These are phyloP conservation scores for Raphidocelis subcapitata DNA, from an alignment of 139 green algal species.

Conservation along the genomic window DNA sequence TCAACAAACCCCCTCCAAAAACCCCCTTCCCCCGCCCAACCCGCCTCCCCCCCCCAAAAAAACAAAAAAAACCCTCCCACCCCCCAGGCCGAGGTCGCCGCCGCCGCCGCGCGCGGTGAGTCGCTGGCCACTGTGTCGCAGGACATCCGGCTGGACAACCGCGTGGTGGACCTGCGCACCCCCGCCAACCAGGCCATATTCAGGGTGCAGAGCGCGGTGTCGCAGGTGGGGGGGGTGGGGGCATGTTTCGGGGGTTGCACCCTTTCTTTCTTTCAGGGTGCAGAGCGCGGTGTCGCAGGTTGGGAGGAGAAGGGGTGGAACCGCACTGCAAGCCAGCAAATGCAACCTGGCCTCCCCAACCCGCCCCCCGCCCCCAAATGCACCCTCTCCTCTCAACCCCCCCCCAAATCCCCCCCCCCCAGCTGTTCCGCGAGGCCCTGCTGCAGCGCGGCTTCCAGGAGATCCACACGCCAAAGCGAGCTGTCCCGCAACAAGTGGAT, in stretches of 20 bases:
- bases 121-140: slow-evolving; percentile 77
- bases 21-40: no score
- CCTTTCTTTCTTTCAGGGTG: background rate
- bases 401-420: slow-evolving; percentile 15
- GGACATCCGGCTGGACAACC: slow-evolving; percentile 90
- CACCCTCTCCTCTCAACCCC: no score
- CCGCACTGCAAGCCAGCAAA: background rate
- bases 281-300: background rate
- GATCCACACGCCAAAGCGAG: slow-evolving; percentile 97
- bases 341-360: background rate
- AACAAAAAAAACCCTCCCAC: background rate
- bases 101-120: slow-evolving; percentile 67
- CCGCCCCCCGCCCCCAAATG: background rate
- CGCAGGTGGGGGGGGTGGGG: slow-evolving; percentile 52
- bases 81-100: slow-evolving; percentile 43
- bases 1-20: no score
- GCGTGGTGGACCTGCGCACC: slow-evolving; percentile 93
- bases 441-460: slow-evolving; percentile 81
- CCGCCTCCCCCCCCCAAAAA: no score
- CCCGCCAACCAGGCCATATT: slow-evolving; percentile 99
- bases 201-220: slow-evolving; percentile 84
- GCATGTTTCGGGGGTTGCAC: background rate
- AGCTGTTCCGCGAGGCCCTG: slow-evolving; percentile 88
- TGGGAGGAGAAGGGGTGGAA: background rate
- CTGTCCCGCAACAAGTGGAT: slow-evolving; percentile 71